phyloP scores from a whole-genome alignment of 768 basidiomycete species.

The Boletus pseudopeckii region DNA sequence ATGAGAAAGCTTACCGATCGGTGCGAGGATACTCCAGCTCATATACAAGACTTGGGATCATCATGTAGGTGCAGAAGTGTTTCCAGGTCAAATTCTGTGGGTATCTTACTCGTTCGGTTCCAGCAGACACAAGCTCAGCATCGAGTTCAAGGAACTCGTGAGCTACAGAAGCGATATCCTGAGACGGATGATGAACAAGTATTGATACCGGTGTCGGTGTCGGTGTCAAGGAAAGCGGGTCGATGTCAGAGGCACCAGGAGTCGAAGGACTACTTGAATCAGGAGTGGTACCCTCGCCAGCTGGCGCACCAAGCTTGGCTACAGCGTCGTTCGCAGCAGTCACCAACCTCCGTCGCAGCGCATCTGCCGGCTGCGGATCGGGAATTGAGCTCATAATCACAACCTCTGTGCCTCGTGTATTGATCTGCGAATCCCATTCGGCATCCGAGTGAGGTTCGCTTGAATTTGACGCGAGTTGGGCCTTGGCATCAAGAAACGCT shows the following conservation, averaged over 20 bases:
- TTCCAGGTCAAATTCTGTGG: slow-evolving; percentile 79
- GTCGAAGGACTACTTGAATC: slow-evolving; percentile 2
- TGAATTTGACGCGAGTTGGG: slow-evolving; percentile 31
- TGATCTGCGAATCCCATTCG: slow-evolving; percentile 21
- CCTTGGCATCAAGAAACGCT: slow-evolving; percentile 50
- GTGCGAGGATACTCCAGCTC: slow-evolving; percentile 96
- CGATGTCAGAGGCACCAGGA: slow-evolving; percentile 6
- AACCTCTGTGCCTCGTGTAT: slow-evolving; percentile 48
- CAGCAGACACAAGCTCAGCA: slow-evolving; percentile 70
- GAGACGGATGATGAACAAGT: slow-evolving; percentile 64
- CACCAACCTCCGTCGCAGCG: slow-evolving; percentile 56
- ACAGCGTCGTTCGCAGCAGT: slow-evolving; percentile 26
- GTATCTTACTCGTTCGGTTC: slow-evolving; percentile 67
- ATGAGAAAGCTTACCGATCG: slow-evolving; percentile 49
- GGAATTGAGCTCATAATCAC: slow-evolving; percentile 46
- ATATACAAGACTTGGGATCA: slow-evolving; percentile 92
- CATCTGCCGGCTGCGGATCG: slow-evolving; percentile 48
- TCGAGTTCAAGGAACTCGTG: slow-evolving; percentile 73
- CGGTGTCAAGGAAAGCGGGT: slow-evolving; percentile 9
- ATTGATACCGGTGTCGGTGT: slow-evolving; percentile 36
- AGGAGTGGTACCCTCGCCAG: neutral
- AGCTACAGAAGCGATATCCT: slow-evolving; percentile 63
- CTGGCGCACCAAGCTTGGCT: slow-evolving; percentile 2
- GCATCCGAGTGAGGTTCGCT: slow-evolving; percentile 20
- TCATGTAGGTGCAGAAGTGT: slow-evolving; percentile 82